Conservation (phyloP, 2,329 filamentous ascomycete genomes). For the Fusarium sublunatum region DNA sequence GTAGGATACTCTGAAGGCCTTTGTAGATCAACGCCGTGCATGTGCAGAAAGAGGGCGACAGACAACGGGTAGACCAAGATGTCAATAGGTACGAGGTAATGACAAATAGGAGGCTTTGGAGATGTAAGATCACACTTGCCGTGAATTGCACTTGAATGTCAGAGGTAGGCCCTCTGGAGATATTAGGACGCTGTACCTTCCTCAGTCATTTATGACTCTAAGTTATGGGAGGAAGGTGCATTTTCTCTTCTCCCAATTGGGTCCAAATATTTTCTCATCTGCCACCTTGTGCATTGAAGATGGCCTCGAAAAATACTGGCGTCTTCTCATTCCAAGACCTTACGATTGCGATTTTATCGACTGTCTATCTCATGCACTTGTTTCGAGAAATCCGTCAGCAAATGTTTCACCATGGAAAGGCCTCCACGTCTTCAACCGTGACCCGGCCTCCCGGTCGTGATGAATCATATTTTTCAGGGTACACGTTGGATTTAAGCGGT, state of each 20-base stretch:
- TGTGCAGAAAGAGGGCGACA: neutral
- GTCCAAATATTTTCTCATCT: no score
- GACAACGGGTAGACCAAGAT: neutral
- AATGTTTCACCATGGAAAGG: neutral
- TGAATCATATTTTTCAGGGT: neutral
- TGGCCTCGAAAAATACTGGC: no score
- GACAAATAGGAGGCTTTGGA: neutral
- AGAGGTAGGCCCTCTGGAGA: neutral
- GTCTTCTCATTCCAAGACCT: no score
- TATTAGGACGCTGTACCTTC: no score
- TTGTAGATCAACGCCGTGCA: neutral
- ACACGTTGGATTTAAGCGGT: neutral
- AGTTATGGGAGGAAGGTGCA: neutral
- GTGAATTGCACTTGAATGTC: neutral
- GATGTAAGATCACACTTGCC: slow-evolving; percentile 1
- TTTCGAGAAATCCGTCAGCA: neutral
- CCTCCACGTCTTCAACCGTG: neutral
- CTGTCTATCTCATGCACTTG: neutral
- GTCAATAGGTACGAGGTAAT: neutral
- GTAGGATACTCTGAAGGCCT: neutral
- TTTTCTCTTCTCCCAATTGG: neutral
- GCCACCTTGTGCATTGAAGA: no score
- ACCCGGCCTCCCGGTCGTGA: neutral
- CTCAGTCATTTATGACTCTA: no score
- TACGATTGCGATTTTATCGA: no score